These are phyloP conservation scores for Exsudoporus floridanus DNA, from an alignment of 1,284 basidiomycete species.

Conservation along the genomic window DNA sequence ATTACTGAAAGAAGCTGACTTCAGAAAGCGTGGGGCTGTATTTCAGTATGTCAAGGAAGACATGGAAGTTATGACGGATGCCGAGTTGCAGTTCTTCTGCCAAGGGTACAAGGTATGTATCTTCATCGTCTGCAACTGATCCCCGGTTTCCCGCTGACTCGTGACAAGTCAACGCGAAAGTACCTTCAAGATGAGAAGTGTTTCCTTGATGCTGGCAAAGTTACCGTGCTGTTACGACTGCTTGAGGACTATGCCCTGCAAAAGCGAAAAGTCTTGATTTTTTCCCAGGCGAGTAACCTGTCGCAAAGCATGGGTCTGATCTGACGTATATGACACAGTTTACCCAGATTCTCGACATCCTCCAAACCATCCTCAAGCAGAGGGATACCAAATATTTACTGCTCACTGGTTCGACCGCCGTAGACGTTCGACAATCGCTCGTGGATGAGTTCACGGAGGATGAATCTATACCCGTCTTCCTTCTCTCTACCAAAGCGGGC, in stretches of 20 bases:
- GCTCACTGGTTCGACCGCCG: conserved; percentile 93
- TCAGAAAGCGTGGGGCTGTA: conserved; percentile 73
- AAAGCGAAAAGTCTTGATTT: conserved; percentile 85
- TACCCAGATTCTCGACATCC: conserved; percentile 92
- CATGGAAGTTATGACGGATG: conserved; percentile 93
- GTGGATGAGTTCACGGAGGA: conserved; percentile 99
- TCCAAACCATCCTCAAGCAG: conserved; percentile 82
- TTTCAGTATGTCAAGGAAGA: conserved; percentile 87
- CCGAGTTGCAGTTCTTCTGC: conserved; percentile 84
- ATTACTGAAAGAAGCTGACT: conserved; percentile 89
- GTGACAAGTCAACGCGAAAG: conserved; percentile 69
- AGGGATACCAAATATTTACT: conserved; percentile 79
- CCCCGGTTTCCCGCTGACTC: conserved; percentile 2
- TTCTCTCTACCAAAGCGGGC: conserved; percentile 95
- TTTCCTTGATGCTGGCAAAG: conserved; percentile 90
- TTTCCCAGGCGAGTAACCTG: conserved; percentile 72
- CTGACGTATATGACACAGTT: conserved; percentile 53
- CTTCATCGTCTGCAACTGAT: not conserved
- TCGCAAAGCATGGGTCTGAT: not conserved
- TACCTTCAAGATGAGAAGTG: conserved; percentile 74
- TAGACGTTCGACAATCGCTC: conserved; percentile 89
- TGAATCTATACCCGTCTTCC: conserved; percentile 85
- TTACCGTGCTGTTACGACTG: conserved; percentile 72
- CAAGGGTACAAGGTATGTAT: conserved; percentile 71
- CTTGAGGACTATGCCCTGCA: conserved; percentile 70